Conservation (phyloP, 805 yeast genomes). For the Metschnikowia similis region DNA sequence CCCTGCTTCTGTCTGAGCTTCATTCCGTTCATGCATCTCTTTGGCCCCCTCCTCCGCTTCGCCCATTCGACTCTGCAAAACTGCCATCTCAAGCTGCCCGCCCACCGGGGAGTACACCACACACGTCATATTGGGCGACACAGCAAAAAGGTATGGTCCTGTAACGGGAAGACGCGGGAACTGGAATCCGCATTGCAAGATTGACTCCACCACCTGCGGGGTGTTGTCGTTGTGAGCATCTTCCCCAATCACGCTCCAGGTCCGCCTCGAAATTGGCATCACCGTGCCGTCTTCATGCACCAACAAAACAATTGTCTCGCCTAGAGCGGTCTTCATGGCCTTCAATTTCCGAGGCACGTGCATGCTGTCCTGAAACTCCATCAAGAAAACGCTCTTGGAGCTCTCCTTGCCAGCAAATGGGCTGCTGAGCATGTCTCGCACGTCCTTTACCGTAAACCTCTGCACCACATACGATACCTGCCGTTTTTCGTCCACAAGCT, state of each 20-base stretch:
- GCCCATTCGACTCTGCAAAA: background rate
- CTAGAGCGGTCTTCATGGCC: constrained; percentile 30
- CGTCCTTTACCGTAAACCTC: constrained; percentile 26
- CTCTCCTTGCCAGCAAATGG: constrained; percentile 31
- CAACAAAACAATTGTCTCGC: constrained; percentile 39
- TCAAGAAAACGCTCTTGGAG: background rate
- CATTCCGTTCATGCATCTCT: background rate
- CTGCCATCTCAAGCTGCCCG: constrained; percentile 3
- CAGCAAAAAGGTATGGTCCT: constrained; percentile 24
- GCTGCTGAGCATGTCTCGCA: constrained; percentile 21
- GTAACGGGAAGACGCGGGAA: constrained; percentile 36
- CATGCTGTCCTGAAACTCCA: constrained; percentile 27
- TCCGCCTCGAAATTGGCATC: constrained; percentile 40
- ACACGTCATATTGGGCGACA: constrained; percentile 52
- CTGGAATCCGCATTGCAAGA: constrained; percentile 53
- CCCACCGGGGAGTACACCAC: constrained; percentile 22
- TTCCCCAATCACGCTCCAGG: constrained; percentile 19
- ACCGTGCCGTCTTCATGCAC: constrained; percentile 41
- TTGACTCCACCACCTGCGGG: constrained; percentile 28
- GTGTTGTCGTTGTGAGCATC: background rate
- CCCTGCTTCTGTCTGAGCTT: too few relatives aligned
- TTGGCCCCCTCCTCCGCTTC: background rate
- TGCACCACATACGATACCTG: constrained; percentile 20
- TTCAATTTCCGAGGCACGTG: constrained; percentile 23
- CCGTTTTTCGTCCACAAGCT: constrained; percentile 13